phyloP scores from a whole-genome alignment of 2,329 filamentous ascomycete species.

The Penicillium aurantiogriseum region DNA sequence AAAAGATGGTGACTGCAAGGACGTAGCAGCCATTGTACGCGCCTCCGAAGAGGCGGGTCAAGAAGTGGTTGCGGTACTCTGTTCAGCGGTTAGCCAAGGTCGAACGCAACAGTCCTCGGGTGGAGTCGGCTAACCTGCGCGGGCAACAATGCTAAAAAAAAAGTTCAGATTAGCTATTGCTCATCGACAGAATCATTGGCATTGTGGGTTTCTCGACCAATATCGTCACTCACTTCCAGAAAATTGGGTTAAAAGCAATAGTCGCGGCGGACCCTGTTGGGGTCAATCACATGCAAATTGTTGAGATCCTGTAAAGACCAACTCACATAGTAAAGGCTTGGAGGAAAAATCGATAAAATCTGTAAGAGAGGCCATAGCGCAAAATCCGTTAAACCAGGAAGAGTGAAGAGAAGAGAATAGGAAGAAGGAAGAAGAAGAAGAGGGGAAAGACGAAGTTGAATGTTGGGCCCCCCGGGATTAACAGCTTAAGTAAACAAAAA shows the following conservation, averaged over 20 bases:
- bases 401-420: conserved; percentile 4
- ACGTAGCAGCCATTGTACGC: conserved; percentile 81
- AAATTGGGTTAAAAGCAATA: conserved; percentile 96
- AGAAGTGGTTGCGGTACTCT: conserved; percentile 89
- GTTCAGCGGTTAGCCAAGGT: conserved; percentile 20
- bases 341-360: conserved; percentile 63
- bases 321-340: conserved; percentile 64
- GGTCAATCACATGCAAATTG: conserved; percentile 33
- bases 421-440: conserved; percentile 9
- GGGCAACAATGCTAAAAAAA: conserved; percentile 69
- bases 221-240: conserved; percentile 82
- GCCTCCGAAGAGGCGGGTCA: conserved; percentile 84
- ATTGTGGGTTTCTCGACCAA: neutral
- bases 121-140: conserved; percentile 61
- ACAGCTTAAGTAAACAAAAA: conserved; percentile 29
- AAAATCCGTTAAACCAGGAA: neutral
- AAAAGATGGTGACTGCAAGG: conserved; percentile 86
- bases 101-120: conserved; percentile 10
- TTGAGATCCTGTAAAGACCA: conserved; percentile 12
- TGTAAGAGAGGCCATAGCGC: conserved; percentile 35
- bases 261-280: conserved; percentile 70
- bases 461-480: conserved; percentile 4
- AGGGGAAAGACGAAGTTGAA: conserved; percentile 10
- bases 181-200: neutral
- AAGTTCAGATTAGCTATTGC: conserved; percentile 15